Percentiles rank a stretch among this genome's conserved stretches.
phyloP scores from a whole-genome alignment of 352 stramenopile species.

The Phytophthora cryptogea region DNA sequence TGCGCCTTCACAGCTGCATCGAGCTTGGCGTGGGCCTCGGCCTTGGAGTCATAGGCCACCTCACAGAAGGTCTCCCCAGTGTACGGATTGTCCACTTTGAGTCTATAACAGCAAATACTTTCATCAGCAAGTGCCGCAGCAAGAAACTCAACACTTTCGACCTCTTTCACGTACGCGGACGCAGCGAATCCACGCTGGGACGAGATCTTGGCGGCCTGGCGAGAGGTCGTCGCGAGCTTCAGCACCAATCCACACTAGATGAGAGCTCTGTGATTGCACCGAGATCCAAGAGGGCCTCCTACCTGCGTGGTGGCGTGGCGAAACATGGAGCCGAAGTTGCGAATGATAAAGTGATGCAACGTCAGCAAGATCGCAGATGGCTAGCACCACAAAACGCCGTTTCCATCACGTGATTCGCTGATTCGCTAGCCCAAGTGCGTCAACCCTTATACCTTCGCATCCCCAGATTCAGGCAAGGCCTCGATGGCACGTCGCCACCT shows the following conservation, averaged over 20 bases:
- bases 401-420: constrained; percentile 7
- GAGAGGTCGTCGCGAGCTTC: constrained; percentile 26
- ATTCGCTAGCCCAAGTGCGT: constrained; percentile 3
- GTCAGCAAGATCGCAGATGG: constrained; percentile 1
- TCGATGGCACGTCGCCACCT: constrained; percentile 8
- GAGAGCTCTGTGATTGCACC: too few relatives aligned
- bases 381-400: constrained; percentile 28
- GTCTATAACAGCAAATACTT: constrained; percentile 15
- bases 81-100: constrained; percentile 83
- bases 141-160: background rate
- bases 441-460: constrained; percentile 15
- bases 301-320: constrained; percentile 27
- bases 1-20: constrained; percentile 61
- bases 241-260: background rate
- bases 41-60: constrained; percentile 60
- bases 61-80: constrained; percentile 67
- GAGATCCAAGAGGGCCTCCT: background rate
- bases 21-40: constrained; percentile 59
- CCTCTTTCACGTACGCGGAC: constrained; percentile 31
- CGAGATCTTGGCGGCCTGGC: constrained; percentile 15
- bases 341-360: constrained; percentile 26
- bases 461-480: constrained; percentile 12
- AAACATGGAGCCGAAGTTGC: constrained; percentile 23
- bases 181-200: constrained; percentile 38
- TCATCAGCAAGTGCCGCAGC: background rate